These are phyloP conservation scores for Spathaspora girioi DNA, from an alignment of 805 yeast genomes.

Conservation along the genomic window DNA sequence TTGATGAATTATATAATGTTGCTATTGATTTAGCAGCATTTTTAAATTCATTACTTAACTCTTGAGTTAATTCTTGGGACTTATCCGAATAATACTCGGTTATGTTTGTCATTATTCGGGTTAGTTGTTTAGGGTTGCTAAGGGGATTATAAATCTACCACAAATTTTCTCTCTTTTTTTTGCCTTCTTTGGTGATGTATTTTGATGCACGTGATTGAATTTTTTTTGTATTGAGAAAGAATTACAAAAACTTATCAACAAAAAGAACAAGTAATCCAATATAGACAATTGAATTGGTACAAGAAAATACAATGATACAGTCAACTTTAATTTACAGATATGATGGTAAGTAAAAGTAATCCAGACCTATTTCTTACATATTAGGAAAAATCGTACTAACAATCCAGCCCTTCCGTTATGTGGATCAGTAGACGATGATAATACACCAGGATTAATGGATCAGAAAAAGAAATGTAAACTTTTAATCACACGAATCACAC, in stretches of 20 bases:
- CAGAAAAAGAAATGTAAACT: slow-evolving; percentile 84
- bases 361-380: slow-evolving; percentile 1
- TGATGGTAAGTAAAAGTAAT: slow-evolving; percentile 44
- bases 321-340: slow-evolving; percentile 64
- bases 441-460: slow-evolving; percentile 56
- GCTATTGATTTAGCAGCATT: slow-evolving; percentile 72
- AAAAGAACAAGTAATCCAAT: background rate
- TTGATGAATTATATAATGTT: slow-evolving; percentile 31
- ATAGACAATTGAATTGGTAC: background rate
- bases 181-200: no score
- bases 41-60: slow-evolving; percentile 61
- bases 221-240: no score
- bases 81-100: background rate
- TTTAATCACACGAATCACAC: slow-evolving; percentile 68
- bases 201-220: no score
- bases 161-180: no score
- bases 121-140: background rate
- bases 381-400: slow-evolving; percentile 3
- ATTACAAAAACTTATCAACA: background rate
- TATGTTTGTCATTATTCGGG: background rate
- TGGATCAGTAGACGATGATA: slow-evolving; percentile 89
- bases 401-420: slow-evolving; percentile 77
- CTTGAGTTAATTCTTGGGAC: slow-evolving; percentile 39
- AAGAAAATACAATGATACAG: slow-evolving; percentile 45
- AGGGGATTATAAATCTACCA: no score